A percentile compares a stretch with the other conserved stretches of the same genome.
Evolutionary conservation across 148 eudicot genomes (phyloP).

Genomic region (Rhododendron mucronatum): DNA sequence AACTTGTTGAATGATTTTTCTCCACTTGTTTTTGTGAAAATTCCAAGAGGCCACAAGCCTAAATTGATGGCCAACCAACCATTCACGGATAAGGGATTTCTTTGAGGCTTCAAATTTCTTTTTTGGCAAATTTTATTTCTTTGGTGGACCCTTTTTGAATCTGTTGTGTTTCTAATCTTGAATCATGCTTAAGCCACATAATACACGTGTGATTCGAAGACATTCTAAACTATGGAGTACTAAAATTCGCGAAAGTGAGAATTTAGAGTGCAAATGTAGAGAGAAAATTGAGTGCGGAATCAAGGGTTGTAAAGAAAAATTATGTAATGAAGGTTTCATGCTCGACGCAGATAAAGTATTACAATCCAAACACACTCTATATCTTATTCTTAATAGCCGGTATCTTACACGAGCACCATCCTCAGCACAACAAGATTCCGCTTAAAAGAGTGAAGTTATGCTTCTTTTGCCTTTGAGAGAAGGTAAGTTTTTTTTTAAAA

Average conservation of each 20-base stretch:
- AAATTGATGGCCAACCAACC: constrained; percentile 11
- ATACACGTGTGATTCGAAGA: neutral
- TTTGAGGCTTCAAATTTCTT: neutral
- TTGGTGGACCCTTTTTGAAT: too few relatives aligned
- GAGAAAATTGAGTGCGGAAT: too few relatives aligned
- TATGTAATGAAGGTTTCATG: too few relatives aligned
- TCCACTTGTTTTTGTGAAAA: neutral
- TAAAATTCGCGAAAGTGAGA: neutral
- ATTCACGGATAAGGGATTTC: neutral
- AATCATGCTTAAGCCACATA: neutral
- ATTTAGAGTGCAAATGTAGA: too few relatives aligned
- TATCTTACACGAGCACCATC: too few relatives aligned
- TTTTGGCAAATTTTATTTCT: neutral
- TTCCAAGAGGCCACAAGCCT: neutral
- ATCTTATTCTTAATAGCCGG: too few relatives aligned
- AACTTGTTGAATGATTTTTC: neutral
- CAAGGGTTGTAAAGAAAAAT: too few relatives aligned
- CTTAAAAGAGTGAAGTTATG: neutral
- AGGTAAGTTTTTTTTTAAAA: too few relatives aligned
- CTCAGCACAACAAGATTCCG: too few relatives aligned
- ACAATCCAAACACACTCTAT: too few relatives aligned
- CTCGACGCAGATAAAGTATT: too few relatives aligned
- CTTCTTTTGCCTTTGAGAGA: neutral
- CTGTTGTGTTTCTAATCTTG: neutral
- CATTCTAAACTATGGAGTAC: neutral